Percentiles rank a stretch among this genome's conserved stretches.
These are phyloP conservation scores for Mangifera indica DNA, from an alignment of 345 rosid genomes.

Conservation along the genomic window DNA sequence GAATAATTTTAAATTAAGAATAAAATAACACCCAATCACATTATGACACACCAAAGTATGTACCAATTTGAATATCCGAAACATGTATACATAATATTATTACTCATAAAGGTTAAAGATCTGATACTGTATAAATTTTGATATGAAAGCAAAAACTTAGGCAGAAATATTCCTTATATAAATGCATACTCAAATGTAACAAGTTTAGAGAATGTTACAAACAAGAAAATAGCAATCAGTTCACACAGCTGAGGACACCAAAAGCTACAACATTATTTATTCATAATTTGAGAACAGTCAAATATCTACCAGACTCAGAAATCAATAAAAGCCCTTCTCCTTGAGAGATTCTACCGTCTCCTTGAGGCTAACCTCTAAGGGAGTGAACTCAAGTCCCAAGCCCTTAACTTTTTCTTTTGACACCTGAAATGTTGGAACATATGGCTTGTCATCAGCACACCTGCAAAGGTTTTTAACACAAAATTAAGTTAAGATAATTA, in stretches of 20 bases:
- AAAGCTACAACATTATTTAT: no score
- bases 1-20: no score
- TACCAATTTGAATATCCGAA: no score
- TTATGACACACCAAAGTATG: no score
- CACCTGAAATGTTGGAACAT: slow-evolving; percentile 69
- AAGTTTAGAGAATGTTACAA: background rate
- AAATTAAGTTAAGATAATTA: no score
- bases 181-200: background rate
- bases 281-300: background rate
- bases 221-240: background rate
- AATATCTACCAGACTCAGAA: slow-evolving; percentile 27
- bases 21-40: no score
- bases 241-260: background rate
- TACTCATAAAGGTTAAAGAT: no score
- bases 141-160: background rate
- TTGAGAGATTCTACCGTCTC: slow-evolving; percentile 90
- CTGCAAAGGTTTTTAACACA: slow-evolving; percentile 30
- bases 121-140: no score
- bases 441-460: slow-evolving; percentile 74
- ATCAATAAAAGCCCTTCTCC: slow-evolving; percentile 30
- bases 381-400: slow-evolving; percentile 78
- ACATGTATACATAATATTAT: no score
- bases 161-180: background rate
- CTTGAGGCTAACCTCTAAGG: slow-evolving; percentile 69
- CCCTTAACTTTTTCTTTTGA: slow-evolving; percentile 67